Evolutionary conservation across 208 protist species (phyloP), one percentile per base, ranked within the genome.

Genomic region (Polymyxa betae): DNA sequence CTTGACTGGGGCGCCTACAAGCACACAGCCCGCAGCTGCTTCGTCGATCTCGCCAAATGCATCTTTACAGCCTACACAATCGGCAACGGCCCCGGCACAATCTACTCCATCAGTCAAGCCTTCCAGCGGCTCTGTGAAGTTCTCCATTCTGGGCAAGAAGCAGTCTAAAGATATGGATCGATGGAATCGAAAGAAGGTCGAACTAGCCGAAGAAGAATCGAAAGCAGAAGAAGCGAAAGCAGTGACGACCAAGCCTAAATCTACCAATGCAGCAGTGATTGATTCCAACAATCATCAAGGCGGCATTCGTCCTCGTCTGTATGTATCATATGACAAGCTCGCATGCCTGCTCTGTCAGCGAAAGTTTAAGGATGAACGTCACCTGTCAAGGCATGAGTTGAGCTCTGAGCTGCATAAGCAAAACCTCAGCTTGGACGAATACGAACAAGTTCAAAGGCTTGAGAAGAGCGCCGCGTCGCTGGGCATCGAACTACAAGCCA

Each of bases 141-240:
- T 82, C n/a, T 82, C 72, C 5, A 82, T 82, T 43, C n/a, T 82
- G 35, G 72, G 72, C 72, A 82, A 82, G 72, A 82, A 82, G n/a
- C 72, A 82, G 35, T 82, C 72, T 35, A 82, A 82, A n/a, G 72
- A 82, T 43, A 82, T 82, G 72, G 72, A 82, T 35, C 72, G 72
- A 43, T 82, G 72, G 72, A 82, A 82, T 82, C 5, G 35, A n/a
- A 82, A 82, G n/a, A 82, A 82, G 72, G 40, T 5, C 5, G 72
- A 82, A 43, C n/a, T 82, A 43, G 72, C n/a, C 5, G 72, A 5
- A 12, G 72, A 82, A 38, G 72, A 82, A 12, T 12, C 16, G 16
- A n/a, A 20, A 35, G 72, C 5, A 35, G 72, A 38, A 5, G 35
- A 43, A 43, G 12, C 5, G 35, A 5, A 5, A 20, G n/a, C n/a